Evolutionary conservation across 805 yeast genomes (phyloP).

Genomic region (Saturnispora quitensis): DNA sequence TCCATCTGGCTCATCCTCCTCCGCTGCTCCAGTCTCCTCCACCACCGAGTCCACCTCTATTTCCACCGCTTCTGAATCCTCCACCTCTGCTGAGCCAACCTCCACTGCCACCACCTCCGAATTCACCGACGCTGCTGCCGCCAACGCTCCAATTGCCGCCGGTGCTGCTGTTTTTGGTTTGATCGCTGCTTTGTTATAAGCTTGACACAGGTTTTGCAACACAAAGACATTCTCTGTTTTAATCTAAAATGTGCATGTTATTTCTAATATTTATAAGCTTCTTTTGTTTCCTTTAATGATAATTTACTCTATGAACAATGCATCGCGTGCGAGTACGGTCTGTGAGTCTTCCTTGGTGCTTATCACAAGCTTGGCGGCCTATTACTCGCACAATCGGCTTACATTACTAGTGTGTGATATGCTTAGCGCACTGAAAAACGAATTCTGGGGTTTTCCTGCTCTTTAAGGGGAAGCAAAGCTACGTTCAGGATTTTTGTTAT

Average conservation of each 20-base stretch:
- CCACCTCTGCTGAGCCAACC: background rate
- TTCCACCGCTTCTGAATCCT: background rate
- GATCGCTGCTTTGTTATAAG: constrained; percentile 6
- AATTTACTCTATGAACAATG: too few relatives aligned
- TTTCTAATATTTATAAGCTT: background rate
- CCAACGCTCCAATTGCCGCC: constrained; percentile 7
- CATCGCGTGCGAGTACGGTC: too few relatives aligned
- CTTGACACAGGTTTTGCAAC: background rate
- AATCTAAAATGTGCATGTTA: background rate
- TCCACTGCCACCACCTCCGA: background rate
- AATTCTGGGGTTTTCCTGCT: too few relatives aligned
- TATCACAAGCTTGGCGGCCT: too few relatives aligned
- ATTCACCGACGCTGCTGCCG: constrained; percentile 5
- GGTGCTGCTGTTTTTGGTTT: constrained; percentile 11
- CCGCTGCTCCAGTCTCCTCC: constrained; percentile 1
- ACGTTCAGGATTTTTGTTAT: too few relatives aligned
- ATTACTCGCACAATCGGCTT: too few relatives aligned
- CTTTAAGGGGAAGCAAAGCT: too few relatives aligned
- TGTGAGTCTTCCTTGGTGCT: too few relatives aligned
- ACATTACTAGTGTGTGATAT: too few relatives aligned
- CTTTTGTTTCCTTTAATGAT: background rate
- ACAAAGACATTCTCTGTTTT: background rate
- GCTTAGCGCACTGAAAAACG: too few relatives aligned
- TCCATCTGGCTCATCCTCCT: background rate
- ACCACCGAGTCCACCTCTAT: background rate